These are phyloP conservation scores for Hypoxylon lenormandii DNA, from an alignment of 495 filamentous ascomycete species.

Conservation along the genomic window DNA sequence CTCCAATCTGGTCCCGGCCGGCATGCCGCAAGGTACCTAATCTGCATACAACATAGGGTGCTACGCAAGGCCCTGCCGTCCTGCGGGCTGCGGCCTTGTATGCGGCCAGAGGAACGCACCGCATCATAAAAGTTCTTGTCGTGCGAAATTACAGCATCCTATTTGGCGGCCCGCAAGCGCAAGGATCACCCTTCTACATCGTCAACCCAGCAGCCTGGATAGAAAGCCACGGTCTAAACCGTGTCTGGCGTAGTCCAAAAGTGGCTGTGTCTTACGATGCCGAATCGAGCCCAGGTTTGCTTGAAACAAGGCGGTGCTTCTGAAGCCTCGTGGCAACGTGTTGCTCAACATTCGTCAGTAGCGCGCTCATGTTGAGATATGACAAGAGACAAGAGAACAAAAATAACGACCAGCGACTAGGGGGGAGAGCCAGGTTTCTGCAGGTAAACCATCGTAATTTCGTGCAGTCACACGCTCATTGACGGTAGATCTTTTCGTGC, in stretches of 20 bases:
- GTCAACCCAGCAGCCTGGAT: slow-evolving; percentile 48
- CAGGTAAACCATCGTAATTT: slow-evolving; percentile 34
- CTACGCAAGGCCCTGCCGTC: slow-evolving; percentile 29
- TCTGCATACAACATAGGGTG: slow-evolving; percentile 38
- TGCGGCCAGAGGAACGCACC: slow-evolving; percentile 47
- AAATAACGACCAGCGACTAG: slow-evolving; percentile 21
- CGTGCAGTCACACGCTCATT: slow-evolving; percentile 30
- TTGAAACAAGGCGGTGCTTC: slow-evolving; percentile 34
- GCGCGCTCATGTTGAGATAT: slow-evolving; percentile 28
- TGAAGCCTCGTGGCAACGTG: slow-evolving; percentile 39
- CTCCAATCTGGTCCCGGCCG: slow-evolving; percentile 41
- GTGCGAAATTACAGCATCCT: slow-evolving; percentile 44
- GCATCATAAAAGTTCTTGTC: slow-evolving; percentile 27
- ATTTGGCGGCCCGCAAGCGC: slow-evolving; percentile 43
- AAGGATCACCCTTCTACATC: slow-evolving; percentile 36
- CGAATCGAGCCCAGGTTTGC: slow-evolving; percentile 26
- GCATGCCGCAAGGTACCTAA: slow-evolving; percentile 34
- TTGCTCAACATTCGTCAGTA: slow-evolving; percentile 34
- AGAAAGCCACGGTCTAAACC: slow-evolving; percentile 45
- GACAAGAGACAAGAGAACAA: slow-evolving; percentile 24
- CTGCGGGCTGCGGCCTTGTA: slow-evolving; percentile 37
- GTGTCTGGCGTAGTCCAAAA: slow-evolving; percentile 29
- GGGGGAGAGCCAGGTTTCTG: slow-evolving; percentile 10
- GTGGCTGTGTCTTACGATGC: slow-evolving; percentile 39
- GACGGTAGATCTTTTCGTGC: slow-evolving; percentile 30